A percentile compares a stretch with the other conserved stretches of the same genome.
Evolutionary conservation across 2,329 filamentous ascomycete genomes (phyloP).

Genomic region (Fusarium nygamai): DNA sequence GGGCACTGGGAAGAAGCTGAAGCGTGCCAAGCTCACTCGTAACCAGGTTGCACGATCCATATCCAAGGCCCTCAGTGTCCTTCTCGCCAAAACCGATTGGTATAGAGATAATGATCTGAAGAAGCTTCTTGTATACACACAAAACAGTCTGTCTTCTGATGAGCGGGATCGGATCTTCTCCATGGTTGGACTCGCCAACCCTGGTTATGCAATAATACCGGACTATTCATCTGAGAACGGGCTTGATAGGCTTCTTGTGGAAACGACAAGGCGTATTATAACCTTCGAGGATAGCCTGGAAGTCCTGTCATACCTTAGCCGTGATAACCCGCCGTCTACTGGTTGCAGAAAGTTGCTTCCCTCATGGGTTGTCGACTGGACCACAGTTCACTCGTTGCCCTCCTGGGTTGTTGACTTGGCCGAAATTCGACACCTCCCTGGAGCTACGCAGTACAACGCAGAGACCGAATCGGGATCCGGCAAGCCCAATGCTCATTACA

Average conservation of each 20-base stretch:
- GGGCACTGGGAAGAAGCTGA: background rate
- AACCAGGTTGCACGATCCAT: fast-evolving
- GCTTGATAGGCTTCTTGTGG: background rate
- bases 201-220: background rate
- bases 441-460: background rate
- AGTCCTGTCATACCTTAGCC: background rate
- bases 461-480: background rate
- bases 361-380: background rate
- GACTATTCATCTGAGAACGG: background rate
- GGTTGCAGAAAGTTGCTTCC: fast-evolving
- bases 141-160: background rate
- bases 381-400: background rate
- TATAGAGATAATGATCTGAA: background rate
- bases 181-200: background rate
- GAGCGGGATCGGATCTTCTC: background rate
- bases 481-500: background rate
- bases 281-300: background rate
- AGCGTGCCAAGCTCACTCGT: background rate
- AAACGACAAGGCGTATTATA: background rate
- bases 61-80: background rate
- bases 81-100: background rate
- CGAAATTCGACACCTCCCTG: background rate
- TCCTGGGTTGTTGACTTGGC: background rate
- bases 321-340: fast-evolving
- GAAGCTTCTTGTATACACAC: background rate